These are phyloP conservation scores for Suillus subalutaceus DNA, from an alignment of 768 basidiomycete species.

Conservation along the genomic window DNA sequence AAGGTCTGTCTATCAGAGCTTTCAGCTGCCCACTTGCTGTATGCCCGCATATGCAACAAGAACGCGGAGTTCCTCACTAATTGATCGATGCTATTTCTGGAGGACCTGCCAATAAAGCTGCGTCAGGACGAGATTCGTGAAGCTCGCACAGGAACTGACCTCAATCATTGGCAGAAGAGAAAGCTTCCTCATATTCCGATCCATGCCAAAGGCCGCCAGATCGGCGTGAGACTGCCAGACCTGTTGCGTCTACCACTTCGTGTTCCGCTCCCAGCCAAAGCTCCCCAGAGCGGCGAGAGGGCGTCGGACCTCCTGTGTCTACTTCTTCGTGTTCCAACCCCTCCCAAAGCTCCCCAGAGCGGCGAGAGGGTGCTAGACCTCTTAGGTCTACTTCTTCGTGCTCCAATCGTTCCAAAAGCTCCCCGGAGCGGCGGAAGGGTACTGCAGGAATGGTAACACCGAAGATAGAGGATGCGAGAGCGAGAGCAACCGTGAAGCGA, in stretches of 20 bases:
- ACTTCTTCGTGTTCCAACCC: neutral
- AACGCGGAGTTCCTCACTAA: neutral
- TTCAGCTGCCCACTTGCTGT: neutral
- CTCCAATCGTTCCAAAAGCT: neutral
- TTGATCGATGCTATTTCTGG: too few relatives aligned
- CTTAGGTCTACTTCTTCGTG: neutral
- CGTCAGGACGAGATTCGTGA: conserved; percentile 2
- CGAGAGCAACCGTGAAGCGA: neutral
- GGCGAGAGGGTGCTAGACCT: neutral
- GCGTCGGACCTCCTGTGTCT: neutral
- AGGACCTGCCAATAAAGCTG: neutral
- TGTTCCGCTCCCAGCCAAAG: neutral
- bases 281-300: neutral
- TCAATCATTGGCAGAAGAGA: neutral
- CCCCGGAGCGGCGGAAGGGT: neutral
- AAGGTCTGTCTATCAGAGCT: neutral
- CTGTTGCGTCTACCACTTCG: neutral
- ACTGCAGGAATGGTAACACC: neutral
- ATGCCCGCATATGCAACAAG: neutral
- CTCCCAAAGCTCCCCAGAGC: neutral
- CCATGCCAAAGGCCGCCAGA: neutral
- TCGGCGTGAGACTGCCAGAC: neutral
- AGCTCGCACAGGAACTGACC: neutral
- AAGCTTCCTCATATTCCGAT: neutral
- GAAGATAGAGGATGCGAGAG: neutral